Percentiles rank a stretch among this genome's conserved stretches.
phyloP scores from a whole-genome alignment of 441 rosid species.

The Syzygium malaccense region DNA sequence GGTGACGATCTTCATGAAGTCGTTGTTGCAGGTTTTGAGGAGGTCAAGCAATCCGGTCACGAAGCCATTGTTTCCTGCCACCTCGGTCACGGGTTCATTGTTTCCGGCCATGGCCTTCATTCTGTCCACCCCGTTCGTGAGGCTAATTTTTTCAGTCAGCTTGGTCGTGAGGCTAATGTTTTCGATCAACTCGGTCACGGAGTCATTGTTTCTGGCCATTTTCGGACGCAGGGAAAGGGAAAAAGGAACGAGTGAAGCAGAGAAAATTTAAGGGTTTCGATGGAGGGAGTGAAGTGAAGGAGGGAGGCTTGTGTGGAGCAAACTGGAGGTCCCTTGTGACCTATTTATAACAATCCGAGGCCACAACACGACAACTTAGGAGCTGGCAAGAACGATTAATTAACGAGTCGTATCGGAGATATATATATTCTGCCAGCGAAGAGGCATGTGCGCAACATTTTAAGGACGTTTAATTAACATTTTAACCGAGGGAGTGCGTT shows the following conservation, averaged over 20 bases:
- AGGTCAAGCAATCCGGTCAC: not conserved
- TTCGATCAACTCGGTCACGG: no score
- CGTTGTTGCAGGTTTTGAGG: not conserved
- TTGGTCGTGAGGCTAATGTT: no score
- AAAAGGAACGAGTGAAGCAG: not conserved
- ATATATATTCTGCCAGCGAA: not conserved
- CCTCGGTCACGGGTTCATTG: no score
- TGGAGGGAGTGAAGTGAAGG: not conserved
- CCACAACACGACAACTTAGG: not conserved
- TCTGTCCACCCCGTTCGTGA: no score
- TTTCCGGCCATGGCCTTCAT: not conserved
- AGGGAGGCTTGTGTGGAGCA: not conserved
- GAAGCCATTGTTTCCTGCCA: not conserved
- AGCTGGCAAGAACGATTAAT: not conserved
- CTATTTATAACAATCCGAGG: not conserved
- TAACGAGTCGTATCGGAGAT: not conserved
- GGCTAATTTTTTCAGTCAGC: no score
- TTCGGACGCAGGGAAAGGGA: not conserved
- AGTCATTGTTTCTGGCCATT: no score
- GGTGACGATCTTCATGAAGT: not conserved
- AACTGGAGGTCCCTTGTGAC: not conserved
- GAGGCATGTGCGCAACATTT: not conserved
- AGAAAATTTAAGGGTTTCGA: not conserved
- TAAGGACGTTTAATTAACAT: not conserved
- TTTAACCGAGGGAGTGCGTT: not conserved